Base-by-base conservation (phyloP, 495 filamentous ascomycete genomes). In the Beverwykella pulmonaria region DNA sequence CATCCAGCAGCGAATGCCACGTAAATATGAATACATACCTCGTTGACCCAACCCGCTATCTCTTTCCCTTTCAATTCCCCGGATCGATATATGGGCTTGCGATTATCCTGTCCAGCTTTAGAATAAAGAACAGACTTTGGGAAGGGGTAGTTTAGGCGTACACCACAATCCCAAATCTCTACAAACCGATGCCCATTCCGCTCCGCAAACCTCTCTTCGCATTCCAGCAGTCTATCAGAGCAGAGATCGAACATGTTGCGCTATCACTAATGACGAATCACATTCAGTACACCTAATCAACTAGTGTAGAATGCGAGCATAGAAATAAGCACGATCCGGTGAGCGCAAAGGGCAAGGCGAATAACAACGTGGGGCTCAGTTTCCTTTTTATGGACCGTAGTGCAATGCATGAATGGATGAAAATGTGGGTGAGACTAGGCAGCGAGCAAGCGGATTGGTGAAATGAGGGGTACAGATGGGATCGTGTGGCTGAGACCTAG, bases 31-130 rank as follows among this genome's bases (percentile, higher is more conserved):
- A 20, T 1, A 55, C 61, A 23, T 47, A 63, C 61, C 53, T 65
- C 54, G 26, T 65, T n/a, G 9, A 65, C 39, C 61, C 61, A 65
- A 30, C 53, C 27, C n/a, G 39, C 27, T 12, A 65, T 59, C 39
- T 65, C 61, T 9, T 65, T 54, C 29, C 53, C 60, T 63, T 63
- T 63, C 49, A 63, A 54, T 9, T 63, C 60, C 12, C 60, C 60
- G 4, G 29, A 63, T 15, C 60, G 48, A 26, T 63, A 63, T n/a
- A 46, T 55, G 2, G 60, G 49, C 15, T n/a, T 6, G 41, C 19
- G 7, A 26, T 22, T 49, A 12, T 63, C 19, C 58, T 61, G 32
- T 17, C 22, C 12, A 36, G 49, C 26, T 17, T 1, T 4, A 39
- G 26, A 1, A 9, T 9, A n/a, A 50, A 61, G 5, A 10, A 6